Percentiles rank a stretch among this genome's conserved stretches.
Conservation (phyloP, 2,329 filamentous ascomycete species). For the Didymella segeticola region DNA sequence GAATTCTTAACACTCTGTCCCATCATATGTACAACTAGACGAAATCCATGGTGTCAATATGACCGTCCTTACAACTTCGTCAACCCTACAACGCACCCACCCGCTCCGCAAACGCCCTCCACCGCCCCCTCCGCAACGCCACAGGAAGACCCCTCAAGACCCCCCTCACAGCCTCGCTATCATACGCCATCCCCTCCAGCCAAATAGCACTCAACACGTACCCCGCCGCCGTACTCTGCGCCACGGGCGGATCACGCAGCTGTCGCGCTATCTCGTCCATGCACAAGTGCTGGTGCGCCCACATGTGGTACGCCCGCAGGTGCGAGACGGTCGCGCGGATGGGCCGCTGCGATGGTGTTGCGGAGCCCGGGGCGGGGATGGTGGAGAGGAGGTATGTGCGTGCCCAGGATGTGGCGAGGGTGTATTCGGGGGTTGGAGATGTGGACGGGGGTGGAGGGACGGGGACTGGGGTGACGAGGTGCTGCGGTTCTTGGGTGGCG, state of each 20-base stretch:
- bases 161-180: constrained; percentile 26
- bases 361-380: constrained; percentile 33
- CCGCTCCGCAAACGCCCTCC: constrained; percentile 32
- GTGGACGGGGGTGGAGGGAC: not conserved
- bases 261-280: constrained; percentile 30
- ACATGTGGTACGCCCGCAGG: constrained; percentile 45
- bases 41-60: no score
- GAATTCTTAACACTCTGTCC: no score
- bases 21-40: no score
- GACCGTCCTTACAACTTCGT: no score
- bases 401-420: constrained; percentile 39
- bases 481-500: not conserved
- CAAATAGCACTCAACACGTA: constrained; percentile 43
- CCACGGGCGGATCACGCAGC: constrained; percentile 41
- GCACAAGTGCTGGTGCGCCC: constrained; percentile 37
- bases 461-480: not conserved
- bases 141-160: constrained; percentile 32
- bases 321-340: constrained; percentile 41
- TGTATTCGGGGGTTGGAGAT: constrained; percentile 26
- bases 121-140: constrained; percentile 33
- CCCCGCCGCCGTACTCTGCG: constrained; percentile 33
- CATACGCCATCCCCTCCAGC: constrained; percentile 38
- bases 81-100: no score
- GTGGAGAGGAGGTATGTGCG: constrained; percentile 35
- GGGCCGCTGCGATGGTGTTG: constrained; percentile 24